These are phyloP conservation scores for Metarhizium brunneum DNA, from an alignment of 2,329 filamentous ascomycete genomes.

Conservation along the genomic window DNA sequence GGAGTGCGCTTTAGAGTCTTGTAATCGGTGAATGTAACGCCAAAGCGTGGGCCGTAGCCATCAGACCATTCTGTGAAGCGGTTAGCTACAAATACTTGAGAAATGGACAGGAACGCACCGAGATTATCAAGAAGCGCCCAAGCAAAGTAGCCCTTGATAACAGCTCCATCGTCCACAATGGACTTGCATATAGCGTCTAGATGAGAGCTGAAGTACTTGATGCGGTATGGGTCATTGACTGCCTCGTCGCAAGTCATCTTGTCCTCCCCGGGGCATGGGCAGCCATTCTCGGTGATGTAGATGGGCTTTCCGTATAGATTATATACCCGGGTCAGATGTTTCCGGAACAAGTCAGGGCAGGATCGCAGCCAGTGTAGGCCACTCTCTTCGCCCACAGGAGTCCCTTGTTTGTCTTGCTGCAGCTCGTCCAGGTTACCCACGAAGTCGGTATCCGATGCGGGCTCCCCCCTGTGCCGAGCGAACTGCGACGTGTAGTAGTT, in stretches of 20 bases:
- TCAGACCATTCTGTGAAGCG: constrained; percentile 22
- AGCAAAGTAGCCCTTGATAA: constrained; percentile 23
- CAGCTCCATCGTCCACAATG: constrained; percentile 18
- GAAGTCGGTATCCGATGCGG: constrained; percentile 20
- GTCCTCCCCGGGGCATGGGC: constrained; percentile 25
- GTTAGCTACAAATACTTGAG: not conserved
- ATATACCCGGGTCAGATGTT: constrained; percentile 18
- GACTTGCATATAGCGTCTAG: constrained; percentile 25
- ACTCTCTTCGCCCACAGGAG: constrained; percentile 19
- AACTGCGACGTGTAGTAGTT: constrained; percentile 31
- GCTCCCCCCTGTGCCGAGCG: constrained; percentile 16
- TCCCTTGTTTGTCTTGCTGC: constrained; percentile 20
- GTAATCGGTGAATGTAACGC: constrained; percentile 27
- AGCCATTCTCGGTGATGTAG: constrained; percentile 23
- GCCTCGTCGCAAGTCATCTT: constrained; percentile 19
- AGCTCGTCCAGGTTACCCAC: constrained; percentile 24
- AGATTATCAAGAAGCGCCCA: constrained; percentile 24
- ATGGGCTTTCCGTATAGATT: constrained; percentile 17
- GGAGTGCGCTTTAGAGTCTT: constrained; percentile 27
- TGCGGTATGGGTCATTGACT: constrained; percentile 26
- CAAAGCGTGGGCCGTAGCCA: constrained; percentile 28
- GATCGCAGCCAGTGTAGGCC: constrained; percentile 26
- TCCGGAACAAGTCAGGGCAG: constrained; percentile 17
- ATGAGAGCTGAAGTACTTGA: constrained; percentile 27
- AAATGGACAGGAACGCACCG: not conserved